Evolutionary conservation across 2,329 filamentous ascomycete genomes (phyloP), one percentile per base, ranked within the genome.

Genomic region (Scedosporium minutisporum): DNA sequence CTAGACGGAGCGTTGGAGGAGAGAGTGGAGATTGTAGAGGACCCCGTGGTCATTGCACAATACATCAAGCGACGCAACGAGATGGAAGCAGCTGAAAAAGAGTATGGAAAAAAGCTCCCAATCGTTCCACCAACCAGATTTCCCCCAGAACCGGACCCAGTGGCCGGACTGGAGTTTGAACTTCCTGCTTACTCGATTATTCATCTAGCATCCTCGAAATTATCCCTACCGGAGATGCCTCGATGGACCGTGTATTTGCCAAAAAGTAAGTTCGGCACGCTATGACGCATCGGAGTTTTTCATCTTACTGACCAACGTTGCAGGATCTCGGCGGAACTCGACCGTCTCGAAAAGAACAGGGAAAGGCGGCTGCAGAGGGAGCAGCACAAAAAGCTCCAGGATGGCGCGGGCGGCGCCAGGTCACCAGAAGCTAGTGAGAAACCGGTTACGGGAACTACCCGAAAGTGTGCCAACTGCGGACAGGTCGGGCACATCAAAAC

Each of bases 401-500:
- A 73, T 58, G 74, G 71, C 64, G 67, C 71, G 51, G 77, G 75
- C 60, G 80, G 79, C 60, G 78, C 79, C 42, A 78, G 73, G 58
- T 84, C 82, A 33, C 82, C 82, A 25, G 81, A 81, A 64, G 69
- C 72, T 33, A 67, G 65, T 63, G 71, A 82, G 71, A 83, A 85
- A 23, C 60, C 63, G 16, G 55, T 61, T 64, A 82, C 78, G 58
- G 86, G 87, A 65, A 96, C 91, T 63, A 88, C 88, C 41, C 84
- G 96, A 69, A 97, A 97, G 78, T 99, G 95, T 77, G 95, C 95
- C 67, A 97, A 97, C 75, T 99, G 95, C 77, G 95, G 95, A 60
- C 90, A 95, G 74, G 89, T 96, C 62, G 95, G 95, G 38, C 95
- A 99, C 72, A 99, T 99, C 80, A 97, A 97, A 77, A 97, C 93